A percentile compares a stretch with the other conserved stretches of the same genome.
Evolutionary conservation across 140 eudicot genomes (phyloP).

Genomic region (Stevia rebaudiana): DNA sequence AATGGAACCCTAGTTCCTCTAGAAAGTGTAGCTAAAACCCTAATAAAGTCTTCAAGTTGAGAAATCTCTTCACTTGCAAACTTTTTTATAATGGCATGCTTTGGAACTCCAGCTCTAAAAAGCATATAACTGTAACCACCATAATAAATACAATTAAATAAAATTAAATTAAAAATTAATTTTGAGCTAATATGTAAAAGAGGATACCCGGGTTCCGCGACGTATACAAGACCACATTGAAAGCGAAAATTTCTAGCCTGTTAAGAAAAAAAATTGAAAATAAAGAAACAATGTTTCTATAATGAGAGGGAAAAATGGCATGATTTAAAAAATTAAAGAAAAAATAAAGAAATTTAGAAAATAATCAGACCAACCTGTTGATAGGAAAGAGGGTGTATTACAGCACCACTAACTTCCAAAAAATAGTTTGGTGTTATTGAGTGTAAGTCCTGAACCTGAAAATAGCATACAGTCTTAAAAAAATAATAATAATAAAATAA

Average conservation of each 20-base stretch:
- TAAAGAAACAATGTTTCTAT: not conserved
- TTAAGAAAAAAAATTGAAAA: conserved; percentile 14
- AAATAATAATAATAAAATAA: too few relatives aligned
- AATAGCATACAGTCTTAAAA: not conserved
- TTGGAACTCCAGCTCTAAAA: conserved; percentile 83
- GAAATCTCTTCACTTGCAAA: conserved; percentile 78
- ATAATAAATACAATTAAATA: not conserved
- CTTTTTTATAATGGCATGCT: conserved; percentile 86
- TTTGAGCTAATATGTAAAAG: not conserved
- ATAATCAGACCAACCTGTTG: conserved; percentile 65
- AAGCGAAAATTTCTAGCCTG: conserved; percentile 96
- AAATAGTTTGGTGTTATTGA: conserved; percentile 83
- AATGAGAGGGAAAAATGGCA: too few relatives aligned
- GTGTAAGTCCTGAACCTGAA: conserved; percentile 90
- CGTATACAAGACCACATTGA: conserved; percentile 88
- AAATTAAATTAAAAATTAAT: not conserved
- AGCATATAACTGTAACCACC: conserved; percentile 61
- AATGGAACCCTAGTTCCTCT: conserved; percentile 83
- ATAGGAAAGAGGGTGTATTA: conserved; percentile 86
- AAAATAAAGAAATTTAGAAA: not conserved
- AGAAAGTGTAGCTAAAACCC: conserved; percentile 57
- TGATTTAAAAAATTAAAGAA: too few relatives aligned
- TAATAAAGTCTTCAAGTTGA: conserved; percentile 57
- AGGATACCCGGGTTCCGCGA: conserved; percentile 68
- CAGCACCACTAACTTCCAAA: conserved; percentile 91